These are phyloP conservation scores for Curvularia eragrostidis DNA, from an alignment of 2,329 filamentous ascomycete genomes.

Conservation along the genomic window DNA sequence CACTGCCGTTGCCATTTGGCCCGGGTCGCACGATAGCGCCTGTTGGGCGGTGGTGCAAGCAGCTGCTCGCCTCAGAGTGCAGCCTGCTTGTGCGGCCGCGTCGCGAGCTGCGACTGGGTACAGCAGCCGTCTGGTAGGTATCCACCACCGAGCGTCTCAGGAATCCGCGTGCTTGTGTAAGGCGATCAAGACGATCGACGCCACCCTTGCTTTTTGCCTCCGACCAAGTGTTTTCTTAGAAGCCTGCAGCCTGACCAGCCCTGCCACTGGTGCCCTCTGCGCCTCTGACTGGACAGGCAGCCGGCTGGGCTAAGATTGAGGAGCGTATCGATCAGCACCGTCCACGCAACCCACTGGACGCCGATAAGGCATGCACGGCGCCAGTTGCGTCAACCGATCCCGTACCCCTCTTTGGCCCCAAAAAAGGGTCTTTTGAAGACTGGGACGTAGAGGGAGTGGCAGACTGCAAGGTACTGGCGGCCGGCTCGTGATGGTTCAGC, in stretches of 20 bases:
- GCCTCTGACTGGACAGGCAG: slow-evolving; percentile 31
- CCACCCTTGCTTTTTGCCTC: slow-evolving; percentile 37
- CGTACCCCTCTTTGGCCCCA: neutral
- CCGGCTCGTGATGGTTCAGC: neutral
- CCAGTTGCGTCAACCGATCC: slow-evolving; percentile 8
- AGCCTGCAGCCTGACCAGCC: slow-evolving; percentile 45
- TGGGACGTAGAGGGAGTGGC: neutral
- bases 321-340: slow-evolving; percentile 31
- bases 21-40: neutral
- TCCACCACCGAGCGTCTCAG: slow-evolving; percentile 29
- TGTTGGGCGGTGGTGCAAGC: neutral
- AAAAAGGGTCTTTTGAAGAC: neutral
- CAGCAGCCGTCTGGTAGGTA: slow-evolving; percentile 3
- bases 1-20: slow-evolving; percentile 8
- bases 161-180: slow-evolving; percentile 29
- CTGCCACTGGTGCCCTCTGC: slow-evolving; percentile 36
- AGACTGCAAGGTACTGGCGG: neutral
- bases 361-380: slow-evolving; percentile 17
- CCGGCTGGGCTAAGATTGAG: slow-evolving; percentile 19
- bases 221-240: slow-evolving; percentile 41
- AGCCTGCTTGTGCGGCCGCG: neutral
- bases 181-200: slow-evolving; percentile 39
- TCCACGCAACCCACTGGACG: slow-evolving; percentile 22
- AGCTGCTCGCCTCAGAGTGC: neutral
- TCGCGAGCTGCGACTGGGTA: slow-evolving; percentile 2